A percentile compares a stretch with the other conserved stretches of the same genome.
These are phyloP conservation scores for Tuber indicum DNA, from an alignment of 495 filamentous ascomycete species.

Conservation along the genomic window DNA sequence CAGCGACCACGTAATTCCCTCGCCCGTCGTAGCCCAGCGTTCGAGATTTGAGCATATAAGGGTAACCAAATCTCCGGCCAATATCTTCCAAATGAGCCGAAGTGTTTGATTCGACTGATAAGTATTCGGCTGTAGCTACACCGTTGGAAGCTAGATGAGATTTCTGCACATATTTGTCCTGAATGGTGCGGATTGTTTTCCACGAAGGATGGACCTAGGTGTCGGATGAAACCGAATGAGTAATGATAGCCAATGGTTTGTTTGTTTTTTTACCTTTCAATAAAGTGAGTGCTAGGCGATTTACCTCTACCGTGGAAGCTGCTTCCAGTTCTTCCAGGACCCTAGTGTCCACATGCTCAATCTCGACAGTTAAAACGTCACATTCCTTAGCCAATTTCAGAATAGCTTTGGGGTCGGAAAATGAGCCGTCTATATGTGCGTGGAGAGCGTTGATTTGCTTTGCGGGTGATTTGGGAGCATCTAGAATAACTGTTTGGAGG, in stretches of 20 bases:
- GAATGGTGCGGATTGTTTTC: slow-evolving; percentile 82
- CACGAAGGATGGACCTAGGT: slow-evolving; percentile 74
- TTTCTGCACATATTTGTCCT: slow-evolving; percentile 95
- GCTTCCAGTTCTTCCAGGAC: slow-evolving; percentile 75
- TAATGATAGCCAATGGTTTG: slow-evolving; percentile 12
- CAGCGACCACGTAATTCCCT: slow-evolving; percentile 75
- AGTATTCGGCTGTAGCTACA: slow-evolving; percentile 66
- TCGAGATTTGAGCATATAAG: slow-evolving; percentile 90
- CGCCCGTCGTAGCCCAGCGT: slow-evolving; percentile 92
- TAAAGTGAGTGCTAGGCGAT: slow-evolving; percentile 29
- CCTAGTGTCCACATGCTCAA: slow-evolving; percentile 91
- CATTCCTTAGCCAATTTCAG: slow-evolving; percentile 67
- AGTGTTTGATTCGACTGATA: slow-evolving; percentile 52
- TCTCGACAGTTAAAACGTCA: slow-evolving; percentile 90
- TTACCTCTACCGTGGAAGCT: slow-evolving; percentile 49
- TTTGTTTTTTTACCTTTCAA: slow-evolving; percentile 4
- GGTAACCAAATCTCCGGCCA: slow-evolving; percentile 64
- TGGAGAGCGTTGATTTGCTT: slow-evolving; percentile 79
- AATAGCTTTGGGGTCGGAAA: slow-evolving; percentile 60
- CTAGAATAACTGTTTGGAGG: slow-evolving; percentile 72
- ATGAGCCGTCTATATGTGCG: slow-evolving; percentile 65
- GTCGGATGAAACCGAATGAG: slow-evolving; percentile 42
- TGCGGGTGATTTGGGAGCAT: slow-evolving; percentile 71
- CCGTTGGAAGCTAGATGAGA: slow-evolving; percentile 60
- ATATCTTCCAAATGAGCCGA: slow-evolving; percentile 54